Evolutionary conservation across 2,329 filamentous ascomycete species (phyloP).

Genomic region (Alternaria panax): DNA sequence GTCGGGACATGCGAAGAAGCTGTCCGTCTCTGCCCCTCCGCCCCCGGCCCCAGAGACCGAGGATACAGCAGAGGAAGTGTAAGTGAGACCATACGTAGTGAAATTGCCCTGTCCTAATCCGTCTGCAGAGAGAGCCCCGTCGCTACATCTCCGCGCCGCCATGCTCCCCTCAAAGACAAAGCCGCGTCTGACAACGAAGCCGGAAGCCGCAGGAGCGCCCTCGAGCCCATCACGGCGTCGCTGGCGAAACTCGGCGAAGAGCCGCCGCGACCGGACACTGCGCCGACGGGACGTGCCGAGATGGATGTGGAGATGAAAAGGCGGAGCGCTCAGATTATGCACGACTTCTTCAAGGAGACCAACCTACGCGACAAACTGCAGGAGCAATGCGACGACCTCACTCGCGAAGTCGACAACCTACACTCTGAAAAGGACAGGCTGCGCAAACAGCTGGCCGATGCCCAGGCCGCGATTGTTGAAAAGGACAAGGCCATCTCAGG

Average conservation of each 20-base stretch:
- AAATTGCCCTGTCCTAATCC: background rate
- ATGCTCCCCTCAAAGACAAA: conserved; percentile 42
- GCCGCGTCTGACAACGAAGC: conserved; percentile 48
- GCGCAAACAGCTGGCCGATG: conserved; percentile 42
- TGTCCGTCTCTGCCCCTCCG: conserved; percentile 29
- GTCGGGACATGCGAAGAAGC: conserved; percentile 41
- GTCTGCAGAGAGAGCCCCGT: conserved; percentile 28
- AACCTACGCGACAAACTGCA: conserved; percentile 47
- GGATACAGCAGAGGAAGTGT: conserved; percentile 18
- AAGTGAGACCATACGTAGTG: background rate
- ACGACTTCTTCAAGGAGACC: conserved; percentile 51
- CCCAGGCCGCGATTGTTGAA: conserved; percentile 39
- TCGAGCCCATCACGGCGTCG: conserved; percentile 39
- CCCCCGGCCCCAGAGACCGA: conserved; percentile 12
- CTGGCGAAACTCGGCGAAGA: conserved; percentile 43
- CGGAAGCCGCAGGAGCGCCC: conserved; percentile 36
- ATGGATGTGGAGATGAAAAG: conserved; percentile 42
- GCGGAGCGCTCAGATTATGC: conserved; percentile 47
- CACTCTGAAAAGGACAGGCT: conserved; percentile 42
- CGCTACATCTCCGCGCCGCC: conserved; percentile 32
- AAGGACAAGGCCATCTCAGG: conserved; percentile 42
- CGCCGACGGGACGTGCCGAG: conserved; percentile 41
- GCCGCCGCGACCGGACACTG: conserved; percentile 40
- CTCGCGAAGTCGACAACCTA: conserved; percentile 41
- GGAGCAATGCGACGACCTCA: conserved; percentile 46